Evolutionary conservation across 495 filamentous ascomycete species (phyloP).

Genomic region (Penicillium cinerascens): DNA sequence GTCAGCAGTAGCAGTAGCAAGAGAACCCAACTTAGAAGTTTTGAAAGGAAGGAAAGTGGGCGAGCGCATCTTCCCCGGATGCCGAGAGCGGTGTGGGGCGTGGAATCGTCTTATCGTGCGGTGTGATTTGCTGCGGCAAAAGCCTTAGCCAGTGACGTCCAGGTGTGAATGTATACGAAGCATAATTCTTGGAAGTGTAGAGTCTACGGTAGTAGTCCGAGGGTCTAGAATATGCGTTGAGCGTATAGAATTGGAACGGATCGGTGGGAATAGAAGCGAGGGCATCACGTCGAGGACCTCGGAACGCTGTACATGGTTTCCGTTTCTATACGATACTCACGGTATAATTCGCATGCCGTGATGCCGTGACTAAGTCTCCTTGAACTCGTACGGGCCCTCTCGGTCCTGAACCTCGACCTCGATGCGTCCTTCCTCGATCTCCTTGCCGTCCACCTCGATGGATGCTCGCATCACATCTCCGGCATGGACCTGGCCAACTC

Average conservation of each 20-base stretch:
- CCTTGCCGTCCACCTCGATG: slow-evolving; percentile 74
- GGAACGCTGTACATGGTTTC: too few relatives aligned
- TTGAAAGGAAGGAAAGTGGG: background rate
- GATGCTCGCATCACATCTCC: slow-evolving; percentile 90
- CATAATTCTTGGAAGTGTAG: too few relatives aligned
- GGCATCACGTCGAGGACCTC: too few relatives aligned
- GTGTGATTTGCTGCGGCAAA: slow-evolving; percentile 14
- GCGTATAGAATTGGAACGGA: too few relatives aligned
- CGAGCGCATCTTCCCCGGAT: slow-evolving; percentile 2
- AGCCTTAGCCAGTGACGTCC: slow-evolving; percentile 8
- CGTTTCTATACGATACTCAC: too few relatives aligned
- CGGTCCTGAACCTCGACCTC: slow-evolving; percentile 78
- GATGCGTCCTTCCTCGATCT: slow-evolving; percentile 81
- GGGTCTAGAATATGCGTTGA: too few relatives aligned
- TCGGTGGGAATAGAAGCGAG: too few relatives aligned
- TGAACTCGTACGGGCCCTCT: slow-evolving; percentile 46
- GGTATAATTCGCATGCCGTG: too few relatives aligned
- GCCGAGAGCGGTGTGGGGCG: slow-evolving; percentile 2
- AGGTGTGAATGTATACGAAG: background rate
- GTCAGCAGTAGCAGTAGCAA: background rate
- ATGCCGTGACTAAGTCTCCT: slow-evolving; percentile 44
- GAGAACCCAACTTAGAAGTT: background rate
- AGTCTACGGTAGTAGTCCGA: too few relatives aligned
- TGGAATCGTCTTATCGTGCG: slow-evolving; percentile 5
- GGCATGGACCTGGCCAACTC: slow-evolving; percentile 78